Conservation (phyloP, 768 basidiomycete species). For the Podaxis rugospora region DNA sequence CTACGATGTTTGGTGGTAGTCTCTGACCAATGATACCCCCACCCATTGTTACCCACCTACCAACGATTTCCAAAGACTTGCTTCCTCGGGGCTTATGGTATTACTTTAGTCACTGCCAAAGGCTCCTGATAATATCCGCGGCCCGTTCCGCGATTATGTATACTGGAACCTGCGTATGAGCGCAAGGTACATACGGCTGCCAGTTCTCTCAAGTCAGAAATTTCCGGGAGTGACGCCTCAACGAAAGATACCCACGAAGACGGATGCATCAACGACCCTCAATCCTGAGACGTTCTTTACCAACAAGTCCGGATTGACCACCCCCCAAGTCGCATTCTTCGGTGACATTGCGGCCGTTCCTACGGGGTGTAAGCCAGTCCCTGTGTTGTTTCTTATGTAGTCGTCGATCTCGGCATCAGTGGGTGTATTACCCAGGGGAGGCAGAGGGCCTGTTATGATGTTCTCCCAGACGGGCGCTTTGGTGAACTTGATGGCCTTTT, state of each 20-base stretch:
- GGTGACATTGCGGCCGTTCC: conserved; percentile 30
- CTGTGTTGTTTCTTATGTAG: conserved; percentile 17
- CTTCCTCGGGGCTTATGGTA: no score
- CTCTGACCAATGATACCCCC: no score
- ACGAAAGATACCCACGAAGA: conserved; percentile 21
- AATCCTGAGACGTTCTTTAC: conserved; percentile 31
- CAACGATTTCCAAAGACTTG: no score
- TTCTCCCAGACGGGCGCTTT: conserved; percentile 16
- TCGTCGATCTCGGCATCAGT: conserved; percentile 11
- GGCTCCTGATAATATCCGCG: conserved; percentile 12
- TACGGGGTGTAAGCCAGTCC: conserved; percentile 26
- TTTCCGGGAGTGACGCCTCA: neutral
- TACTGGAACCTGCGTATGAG: conserved; percentile 12
- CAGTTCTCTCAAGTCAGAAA: neutral
- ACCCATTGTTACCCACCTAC: no score
- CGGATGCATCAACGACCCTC: conserved; percentile 35
- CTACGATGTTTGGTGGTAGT: no score
- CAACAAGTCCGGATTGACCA: conserved; percentile 32
- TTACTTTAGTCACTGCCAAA: neutral
- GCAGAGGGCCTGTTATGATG: conserved; percentile 11
- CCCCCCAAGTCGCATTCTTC: conserved; percentile 23
- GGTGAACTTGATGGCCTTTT: conserved; percentile 15
- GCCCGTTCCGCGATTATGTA: conserved; percentile 16
- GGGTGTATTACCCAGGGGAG: conserved; percentile 4
- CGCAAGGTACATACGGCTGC: conserved; percentile 14